Base-by-base conservation (phyloP, 768 basidiomycete genomes). In the Lentinus tigrinus region DNA sequence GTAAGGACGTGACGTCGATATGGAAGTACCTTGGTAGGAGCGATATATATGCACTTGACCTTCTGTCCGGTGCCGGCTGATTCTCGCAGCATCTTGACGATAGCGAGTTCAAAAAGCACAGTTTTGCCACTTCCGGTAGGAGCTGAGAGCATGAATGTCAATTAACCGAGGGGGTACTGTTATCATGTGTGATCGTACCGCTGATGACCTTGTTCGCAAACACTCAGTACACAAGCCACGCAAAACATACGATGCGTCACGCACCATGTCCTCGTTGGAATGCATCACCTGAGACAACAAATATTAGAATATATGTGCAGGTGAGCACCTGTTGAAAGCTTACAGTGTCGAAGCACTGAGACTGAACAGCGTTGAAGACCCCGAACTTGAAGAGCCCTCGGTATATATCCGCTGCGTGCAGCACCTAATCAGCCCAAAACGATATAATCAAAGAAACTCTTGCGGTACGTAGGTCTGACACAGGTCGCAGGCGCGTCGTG, bases 71-170 rank as follows among this genome's bases (percentile, higher is more conserved):
- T 71, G 27, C 70, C 69, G 49, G 72, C 65, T 8, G 76, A 72
- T 49, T 80, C 72, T 50, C 75, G 75, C 28, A 93, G 72, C 77
- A 92, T 81, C 31, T 84, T 84, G 50, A 98, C 83, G 53, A 98
- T 90, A 2, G 91, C 85, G 14, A 99, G 75, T 69, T 99, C 97
- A 64, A 98, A 99, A 27, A 98, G 74, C 9, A 90, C 93, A 0
- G 97, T 99, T 73, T 98, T 98, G 27, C 97, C 97, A 50, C 93
- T 92, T 27, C 95, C 94, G 14, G 97, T 98, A 0, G 97, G 97
- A 2, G 96, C 95, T 93, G 67, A 26, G 21, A 13, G 9, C 1
- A 47, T 38, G 44, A 27, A 58, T 47, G n/a, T n/a, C n/a, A 17
- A 17, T 7, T 4, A 27, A 48, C 4, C 17, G 19, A 62, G 44